Conservation (phyloP, 768 basidiomycete species). For the Pleurotus salmoneostramineus region DNA sequence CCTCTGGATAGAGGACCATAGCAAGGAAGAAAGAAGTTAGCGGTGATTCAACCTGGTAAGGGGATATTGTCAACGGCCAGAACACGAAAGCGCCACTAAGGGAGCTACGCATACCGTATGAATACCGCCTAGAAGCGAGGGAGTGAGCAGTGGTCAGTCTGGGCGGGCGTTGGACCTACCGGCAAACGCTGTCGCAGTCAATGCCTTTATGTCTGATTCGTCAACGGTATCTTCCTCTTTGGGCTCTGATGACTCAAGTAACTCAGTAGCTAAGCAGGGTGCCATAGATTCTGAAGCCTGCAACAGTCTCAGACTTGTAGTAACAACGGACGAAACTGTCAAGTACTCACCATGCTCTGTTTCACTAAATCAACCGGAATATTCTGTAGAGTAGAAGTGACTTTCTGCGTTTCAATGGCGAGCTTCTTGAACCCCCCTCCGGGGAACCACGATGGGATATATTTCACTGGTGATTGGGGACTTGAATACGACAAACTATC, state of each 20-base stretch:
- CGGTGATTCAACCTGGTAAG: background rate
- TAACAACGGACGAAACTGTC: background rate
- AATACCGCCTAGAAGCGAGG: background rate
- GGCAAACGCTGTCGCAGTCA: slow-evolving; percentile 4
- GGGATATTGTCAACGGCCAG: background rate
- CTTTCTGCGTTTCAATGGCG: background rate
- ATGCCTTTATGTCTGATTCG: slow-evolving; percentile 1
- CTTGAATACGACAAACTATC: background rate
- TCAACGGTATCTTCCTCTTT: background rate
- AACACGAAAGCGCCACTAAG: background rate
- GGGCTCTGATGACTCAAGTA: background rate
- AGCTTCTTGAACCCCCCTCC: slow-evolving; percentile 1
- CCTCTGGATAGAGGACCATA: slow-evolving; percentile 15
- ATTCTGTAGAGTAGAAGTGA: background rate
- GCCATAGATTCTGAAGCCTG: background rate
- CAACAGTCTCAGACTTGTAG: background rate
- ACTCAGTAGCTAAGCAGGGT: background rate
- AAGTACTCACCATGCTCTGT: background rate
- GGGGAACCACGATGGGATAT: background rate
- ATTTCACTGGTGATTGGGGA: background rate
- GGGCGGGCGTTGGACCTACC: background rate
- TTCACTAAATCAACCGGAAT: slow-evolving; percentile 1
- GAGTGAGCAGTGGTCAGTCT: background rate
- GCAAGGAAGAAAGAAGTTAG: slow-evolving; percentile 11
- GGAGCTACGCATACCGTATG: background rate